Percentiles rank a stretch among this genome's conserved stretches.
Evolutionary conservation across 345 rosid species (phyloP).

Genomic region (Citrus sinensis): DVS_A1.0 CM039163.1:14726501-14727000

Average conservation of each 20-base stretch:
- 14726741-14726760: accelerated
- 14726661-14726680: too few relatives aligned
- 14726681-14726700: too few relatives aligned
- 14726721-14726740: accelerated
- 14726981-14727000: too few relatives aligned
- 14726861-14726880: accelerated
- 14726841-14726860: too few relatives aligned
- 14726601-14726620: too few relatives aligned
- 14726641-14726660: accelerated
- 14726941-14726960: accelerated
- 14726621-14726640: accelerated
- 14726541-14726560: too few relatives aligned
- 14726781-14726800: accelerated
- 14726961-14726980: too few relatives aligned
- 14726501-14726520: too few relatives aligned
- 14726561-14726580: too few relatives aligned
- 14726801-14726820: accelerated
- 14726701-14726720: accelerated
- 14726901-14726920: accelerated
- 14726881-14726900: accelerated
- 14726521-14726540: too few relatives aligned
- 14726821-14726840: accelerated
- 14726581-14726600: too few relatives aligned
- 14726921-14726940: too few relatives aligned
- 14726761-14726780: accelerated